Percentiles rank a stretch among this genome's conserved stretches.
Evolutionary conservation across 2,329 filamentous ascomycete species (phyloP).

Genomic region (Diaporthe humulicola): DNA sequence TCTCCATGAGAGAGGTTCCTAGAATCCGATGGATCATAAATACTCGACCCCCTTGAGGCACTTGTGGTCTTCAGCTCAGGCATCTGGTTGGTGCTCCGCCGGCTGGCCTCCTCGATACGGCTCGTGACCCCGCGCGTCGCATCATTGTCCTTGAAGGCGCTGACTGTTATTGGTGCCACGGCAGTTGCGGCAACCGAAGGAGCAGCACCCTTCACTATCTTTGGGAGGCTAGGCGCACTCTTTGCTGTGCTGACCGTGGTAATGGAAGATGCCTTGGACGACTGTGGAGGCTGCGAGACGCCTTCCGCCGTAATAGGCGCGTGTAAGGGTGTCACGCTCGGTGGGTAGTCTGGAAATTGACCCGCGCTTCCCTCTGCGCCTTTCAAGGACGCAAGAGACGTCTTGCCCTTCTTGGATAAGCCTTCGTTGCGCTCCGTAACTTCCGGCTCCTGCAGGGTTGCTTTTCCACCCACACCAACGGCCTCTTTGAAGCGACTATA

Average conservation of each 20-base stretch:
- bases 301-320: constrained; percentile 48
- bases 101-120: constrained; percentile 59
- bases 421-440: constrained; percentile 58
- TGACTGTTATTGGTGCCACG: constrained; percentile 63
- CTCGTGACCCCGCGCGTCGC: constrained; percentile 54
- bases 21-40: constrained; percentile 53
- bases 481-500: constrained; percentile 89
- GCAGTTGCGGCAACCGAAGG: constrained; percentile 59
- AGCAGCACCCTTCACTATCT: constrained; percentile 57
- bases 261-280: constrained; percentile 63
- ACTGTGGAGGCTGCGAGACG: constrained; percentile 55
- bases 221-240: constrained; percentile 56
- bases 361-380: constrained; percentile 43
- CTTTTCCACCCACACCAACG: constrained; percentile 75
- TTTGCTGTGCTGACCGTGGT: constrained; percentile 60
- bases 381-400: constrained; percentile 45
- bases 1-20: constrained; percentile 48
- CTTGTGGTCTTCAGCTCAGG: constrained; percentile 46
- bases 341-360: constrained; percentile 38
- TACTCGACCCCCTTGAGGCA: constrained; percentile 51
- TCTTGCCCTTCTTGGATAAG: constrained; percentile 39
- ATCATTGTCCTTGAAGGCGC: constrained; percentile 63
- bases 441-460: constrained; percentile 48
- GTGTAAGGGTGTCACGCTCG: constrained; percentile 43
- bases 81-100: constrained; percentile 49